phyloP scores from a whole-genome alignment of 2,329 filamentous ascomycete genomes.

The Monilinia fructigena region DNA sequence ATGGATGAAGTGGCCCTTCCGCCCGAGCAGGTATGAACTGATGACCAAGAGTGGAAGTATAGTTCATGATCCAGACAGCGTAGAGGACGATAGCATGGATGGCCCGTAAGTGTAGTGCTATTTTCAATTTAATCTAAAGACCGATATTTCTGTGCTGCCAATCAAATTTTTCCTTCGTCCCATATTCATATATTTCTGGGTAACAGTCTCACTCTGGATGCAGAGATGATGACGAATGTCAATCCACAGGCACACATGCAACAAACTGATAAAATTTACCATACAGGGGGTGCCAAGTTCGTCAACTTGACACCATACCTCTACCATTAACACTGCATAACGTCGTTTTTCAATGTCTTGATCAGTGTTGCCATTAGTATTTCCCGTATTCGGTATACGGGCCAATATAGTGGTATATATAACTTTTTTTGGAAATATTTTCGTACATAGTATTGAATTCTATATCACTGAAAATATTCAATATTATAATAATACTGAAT shows the following conservation, averaged over 20 bases:
- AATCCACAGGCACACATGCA: neutral
- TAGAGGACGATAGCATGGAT: neutral
- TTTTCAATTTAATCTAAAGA: neutral
- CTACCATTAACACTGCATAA: neutral
- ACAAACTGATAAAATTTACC: too few species aligned
- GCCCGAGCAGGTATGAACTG: slow-evolving; percentile 62
- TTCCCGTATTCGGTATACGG: too few species aligned
- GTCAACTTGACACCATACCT: neutral
- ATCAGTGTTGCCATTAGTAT: too few species aligned
- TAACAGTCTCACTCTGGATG: neutral
- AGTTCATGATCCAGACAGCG: slow-evolving; percentile 9
- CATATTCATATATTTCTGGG: neutral
- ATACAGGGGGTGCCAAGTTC: too few species aligned
- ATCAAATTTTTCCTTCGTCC: neutral
- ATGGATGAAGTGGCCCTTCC: slow-evolving; percentile 67
- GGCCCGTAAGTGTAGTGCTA: neutral
- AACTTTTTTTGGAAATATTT: too few species aligned
- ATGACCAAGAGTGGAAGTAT: slow-evolving; percentile 22
- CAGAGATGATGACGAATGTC: neutral
- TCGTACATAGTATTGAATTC: too few species aligned
- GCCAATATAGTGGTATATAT: too few species aligned
- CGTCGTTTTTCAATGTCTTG: neutral
- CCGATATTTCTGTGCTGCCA: neutral
- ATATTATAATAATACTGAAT: too few species aligned
- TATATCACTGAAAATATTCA: too few species aligned